Evolutionary conservation across 495 filamentous ascomycete genomes (phyloP), one percentile per base, ranked within the genome.

Genomic region (Durotheca rogersii): DNA sequence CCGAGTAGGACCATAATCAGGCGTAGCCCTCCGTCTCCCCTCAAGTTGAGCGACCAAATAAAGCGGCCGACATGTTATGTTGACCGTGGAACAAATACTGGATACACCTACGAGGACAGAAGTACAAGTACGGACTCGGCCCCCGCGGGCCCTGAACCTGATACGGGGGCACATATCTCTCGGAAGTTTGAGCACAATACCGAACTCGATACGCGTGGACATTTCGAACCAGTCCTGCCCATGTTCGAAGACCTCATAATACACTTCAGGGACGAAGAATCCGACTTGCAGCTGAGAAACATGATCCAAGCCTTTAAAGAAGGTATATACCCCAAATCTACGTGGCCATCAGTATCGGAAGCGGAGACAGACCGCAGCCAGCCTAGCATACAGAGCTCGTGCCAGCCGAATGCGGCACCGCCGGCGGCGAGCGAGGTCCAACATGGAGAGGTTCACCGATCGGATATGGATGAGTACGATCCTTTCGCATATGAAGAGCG

Each of bases 241-340:
- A 56, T 73, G 49, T n/a, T 58, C 4, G 74, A 77, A 47, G 65
- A 77, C 40, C 44, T 74, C 11, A 66, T 75, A 2, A 53, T 77
- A 47, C 60, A 67, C 30, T 70, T 75, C 25, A 65, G 64, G 12
- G 54, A 52, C 1, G 61, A 64, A 6, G 45, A 62, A 7, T 53
- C 51, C 0, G 48, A 71, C 36, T 40, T 42, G 6, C 46, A 41
- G 2, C 51, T 74, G 3, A 61, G 71, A 12, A 55, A 49, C 5
- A 64, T 65, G 11, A 60, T 74, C 27, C 48, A 65, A 25, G 55
- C 61, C 9, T 64, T 72, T 36, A 53, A 47, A 19, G 51, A 63
- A 10, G 55, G 66, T 30, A 53, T 9, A 44, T 67, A 62, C 41
- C 53, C 60, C 1, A 41, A 63, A 12, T 39, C 52, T 7, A 57